Evolutionary conservation across 1,139 yeast genomes (phyloP).

Genomic region (Candida mesenterica): DNA sequence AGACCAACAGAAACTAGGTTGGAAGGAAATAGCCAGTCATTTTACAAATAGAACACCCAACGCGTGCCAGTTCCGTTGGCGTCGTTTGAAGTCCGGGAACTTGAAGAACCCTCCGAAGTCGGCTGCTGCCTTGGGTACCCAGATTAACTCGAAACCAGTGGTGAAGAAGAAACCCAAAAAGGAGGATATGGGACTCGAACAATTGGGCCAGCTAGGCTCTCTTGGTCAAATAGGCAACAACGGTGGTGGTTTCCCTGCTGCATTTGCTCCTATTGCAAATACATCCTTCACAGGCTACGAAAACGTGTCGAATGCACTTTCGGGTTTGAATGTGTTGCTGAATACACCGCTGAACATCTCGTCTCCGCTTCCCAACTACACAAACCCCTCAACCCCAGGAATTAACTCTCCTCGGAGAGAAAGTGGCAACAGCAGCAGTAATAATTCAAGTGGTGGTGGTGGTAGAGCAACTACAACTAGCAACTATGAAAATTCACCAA

Average conservation of each 20-base stretch:
- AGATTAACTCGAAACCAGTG: slow-evolving; percentile 10
- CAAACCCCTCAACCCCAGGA: slow-evolving; percentile 26
- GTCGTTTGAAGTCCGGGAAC: slow-evolving; percentile 65
- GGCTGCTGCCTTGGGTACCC: slow-evolving; percentile 25
- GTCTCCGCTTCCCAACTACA: slow-evolving; percentile 28
- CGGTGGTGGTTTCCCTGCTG: slow-evolving; percentile 28
- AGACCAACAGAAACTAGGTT: slow-evolving; percentile 68
- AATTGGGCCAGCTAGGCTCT: slow-evolving; percentile 11
- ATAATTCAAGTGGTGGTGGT: slow-evolving; percentile 12
- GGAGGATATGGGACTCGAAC: slow-evolving; percentile 15
- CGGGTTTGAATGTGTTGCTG: slow-evolving; percentile 47
- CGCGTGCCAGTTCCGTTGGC: slow-evolving; percentile 80
- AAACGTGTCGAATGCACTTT: slow-evolving; percentile 44
- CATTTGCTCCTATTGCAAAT: slow-evolving; percentile 37
- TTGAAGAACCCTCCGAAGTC: slow-evolving; percentile 56
- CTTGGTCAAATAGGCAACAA: background rate
- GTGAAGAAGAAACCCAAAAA: slow-evolving; percentile 23
- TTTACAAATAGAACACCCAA: slow-evolving; percentile 71
- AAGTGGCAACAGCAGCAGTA: slow-evolving; percentile 10
- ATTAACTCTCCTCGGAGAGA: slow-evolving; percentile 11
- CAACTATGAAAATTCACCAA: slow-evolving; percentile 31
- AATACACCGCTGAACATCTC: slow-evolving; percentile 36
- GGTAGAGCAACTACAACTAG: slow-evolving; percentile 9
- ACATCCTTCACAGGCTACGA: slow-evolving; percentile 46
- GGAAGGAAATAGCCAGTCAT: slow-evolving; percentile 73